phyloP scores from a whole-genome alignment of 331 rosid genomes.

The Spiraea crenata region DNA sequence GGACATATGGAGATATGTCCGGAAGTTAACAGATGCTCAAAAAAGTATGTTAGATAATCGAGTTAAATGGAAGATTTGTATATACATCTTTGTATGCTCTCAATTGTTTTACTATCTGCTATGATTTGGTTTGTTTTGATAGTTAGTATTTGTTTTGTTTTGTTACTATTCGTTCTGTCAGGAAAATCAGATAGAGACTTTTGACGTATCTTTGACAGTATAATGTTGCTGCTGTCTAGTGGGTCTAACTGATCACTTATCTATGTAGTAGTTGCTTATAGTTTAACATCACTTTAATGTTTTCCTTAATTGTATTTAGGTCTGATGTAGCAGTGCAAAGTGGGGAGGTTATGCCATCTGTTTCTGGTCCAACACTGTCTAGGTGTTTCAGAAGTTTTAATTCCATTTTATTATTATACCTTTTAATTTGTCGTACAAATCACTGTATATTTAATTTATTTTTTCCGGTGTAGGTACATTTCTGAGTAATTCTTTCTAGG shows the following conservation, averaged over 20 bases:
- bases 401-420: not conserved
- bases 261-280: no score
- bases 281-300: not conserved
- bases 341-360: constrained; percentile 74
- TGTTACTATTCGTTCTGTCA: no score
- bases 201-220: not conserved
- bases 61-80: constrained; percentile 90
- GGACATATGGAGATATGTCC: constrained; percentile 96
- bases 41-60: constrained; percentile 94
- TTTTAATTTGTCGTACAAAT: not conserved
- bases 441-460: not conserved
- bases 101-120: not conserved
- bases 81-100: not conserved
- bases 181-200: constrained; percentile 68
- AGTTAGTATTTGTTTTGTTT: no score
- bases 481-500: constrained; percentile 37
- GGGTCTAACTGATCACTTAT: no score
- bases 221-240: no score
- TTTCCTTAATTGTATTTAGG: constrained; percentile 38
- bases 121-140: constrained; percentile 21
- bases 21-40: constrained; percentile 96
- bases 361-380: constrained; percentile 57
- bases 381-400: constrained; percentile 37
- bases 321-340: constrained; percentile 89
- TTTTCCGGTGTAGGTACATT: not conserved